These are phyloP conservation scores for Arachnomyces sp. DNA, from an alignment of 2,329 filamentous ascomycete species.

Conservation along the genomic window DNA sequence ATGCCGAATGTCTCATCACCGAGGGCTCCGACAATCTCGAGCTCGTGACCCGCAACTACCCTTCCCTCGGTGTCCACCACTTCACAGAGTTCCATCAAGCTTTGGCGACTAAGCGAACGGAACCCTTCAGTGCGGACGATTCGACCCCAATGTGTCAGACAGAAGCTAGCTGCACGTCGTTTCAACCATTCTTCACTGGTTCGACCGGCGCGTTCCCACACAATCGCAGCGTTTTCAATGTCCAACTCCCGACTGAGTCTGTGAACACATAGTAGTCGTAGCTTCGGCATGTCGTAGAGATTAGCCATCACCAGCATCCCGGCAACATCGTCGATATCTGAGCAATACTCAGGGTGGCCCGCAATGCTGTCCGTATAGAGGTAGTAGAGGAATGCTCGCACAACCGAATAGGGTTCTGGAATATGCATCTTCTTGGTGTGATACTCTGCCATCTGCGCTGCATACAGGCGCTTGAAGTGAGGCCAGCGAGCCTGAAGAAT, in stretches of 20 bases:
- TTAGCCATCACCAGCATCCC: slow-evolving; percentile 96
- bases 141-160: slow-evolving; percentile 88
- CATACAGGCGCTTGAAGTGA: slow-evolving; percentile 86
- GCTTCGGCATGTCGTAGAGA: slow-evolving; percentile 91
- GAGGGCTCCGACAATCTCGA: slow-evolving; percentile 53
- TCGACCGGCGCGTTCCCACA: slow-evolving; percentile 87
- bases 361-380: slow-evolving; percentile 89
- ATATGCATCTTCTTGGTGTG: slow-evolving; percentile 98
- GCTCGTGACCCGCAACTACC: slow-evolving; percentile 78
- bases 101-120: slow-evolving; percentile 65
- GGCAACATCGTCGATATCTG: slow-evolving; percentile 71
- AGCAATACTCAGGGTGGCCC: slow-evolving; percentile 50
- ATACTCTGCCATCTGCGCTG: slow-evolving; percentile 92
- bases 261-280: slow-evolving; percentile 84
- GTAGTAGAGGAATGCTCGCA: slow-evolving; percentile 91
- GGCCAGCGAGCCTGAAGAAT: slow-evolving; percentile 95
- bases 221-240: slow-evolving; percentile 86
- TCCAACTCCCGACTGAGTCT: slow-evolving; percentile 84
- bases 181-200: slow-evolving; percentile 92
- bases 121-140: slow-evolving; percentile 87
- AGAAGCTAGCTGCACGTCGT: slow-evolving; percentile 78
- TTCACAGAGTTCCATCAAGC: slow-evolving; percentile 83
- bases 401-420: slow-evolving; percentile 87
- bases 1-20: slow-evolving; percentile 39
- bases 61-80: slow-evolving; percentile 91